These are phyloP conservation scores for Aspergillaceae sp. DNA, from an alignment of 2,329 filamentous ascomycete genomes.

Conservation along the genomic window DNA sequence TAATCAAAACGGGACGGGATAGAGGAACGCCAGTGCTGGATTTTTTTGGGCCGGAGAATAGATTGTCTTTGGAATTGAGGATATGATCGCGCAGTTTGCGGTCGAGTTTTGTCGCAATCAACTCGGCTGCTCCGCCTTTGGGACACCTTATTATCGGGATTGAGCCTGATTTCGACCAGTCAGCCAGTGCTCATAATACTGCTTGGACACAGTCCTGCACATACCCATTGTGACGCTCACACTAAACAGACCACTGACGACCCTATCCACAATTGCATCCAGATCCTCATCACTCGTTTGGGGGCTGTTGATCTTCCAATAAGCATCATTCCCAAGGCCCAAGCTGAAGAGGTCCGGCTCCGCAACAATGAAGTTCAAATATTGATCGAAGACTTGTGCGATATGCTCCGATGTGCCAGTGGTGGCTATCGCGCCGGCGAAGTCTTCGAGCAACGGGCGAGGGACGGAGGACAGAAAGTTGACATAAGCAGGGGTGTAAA, in stretches of 20 bases:
- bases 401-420: constrained; percentile 82
- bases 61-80: constrained; percentile 93
- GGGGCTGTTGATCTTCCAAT: constrained; percentile 92
- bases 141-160: constrained; percentile 95
- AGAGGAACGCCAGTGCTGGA: constrained; percentile 56
- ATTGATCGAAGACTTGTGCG: constrained; percentile 89
- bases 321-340: constrained; percentile 85
- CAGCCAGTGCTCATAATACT: constrained; percentile 1
- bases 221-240: constrained; percentile 96
- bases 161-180: constrained; percentile 48
- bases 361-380: constrained; percentile 92
- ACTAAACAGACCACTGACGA: constrained; percentile 94
- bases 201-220: constrained; percentile 11
- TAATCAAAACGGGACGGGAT: constrained; percentile 78
- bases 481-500: constrained; percentile 90
- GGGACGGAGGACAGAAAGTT: constrained; percentile 95
- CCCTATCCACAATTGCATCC: constrained; percentile 76
- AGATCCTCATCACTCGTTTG: constrained; percentile 84
- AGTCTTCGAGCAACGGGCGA: constrained; percentile 83
- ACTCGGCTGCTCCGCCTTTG: constrained; percentile 83
- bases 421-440: constrained; percentile 76
- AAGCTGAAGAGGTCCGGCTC: constrained; percentile 94
- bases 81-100: constrained; percentile 94
- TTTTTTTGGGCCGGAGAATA: constrained; percentile 66
- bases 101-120: constrained; percentile 89